Conservation (phyloP, 2,329 filamentous ascomycete species). For the Pseudopithomyces maydicus region DNA sequence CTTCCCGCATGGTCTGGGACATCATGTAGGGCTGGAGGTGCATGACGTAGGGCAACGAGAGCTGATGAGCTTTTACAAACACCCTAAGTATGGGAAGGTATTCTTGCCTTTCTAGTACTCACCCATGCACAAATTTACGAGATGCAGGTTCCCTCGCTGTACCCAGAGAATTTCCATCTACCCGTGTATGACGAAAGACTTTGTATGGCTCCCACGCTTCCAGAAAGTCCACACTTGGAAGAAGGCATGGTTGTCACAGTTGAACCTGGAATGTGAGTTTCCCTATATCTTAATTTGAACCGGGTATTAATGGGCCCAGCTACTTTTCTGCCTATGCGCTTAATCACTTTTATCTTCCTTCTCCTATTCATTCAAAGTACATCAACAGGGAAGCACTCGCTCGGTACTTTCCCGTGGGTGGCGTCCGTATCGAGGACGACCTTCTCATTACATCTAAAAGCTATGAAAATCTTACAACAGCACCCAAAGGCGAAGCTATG, state of each 20-base stretch:
- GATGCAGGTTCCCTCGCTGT: conserved; percentile 34
- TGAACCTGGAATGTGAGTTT: conserved; percentile 56
- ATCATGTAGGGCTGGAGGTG: conserved; percentile 91
- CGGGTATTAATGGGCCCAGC: conserved; percentile 52
- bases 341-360: conserved; percentile 71
- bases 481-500: conserved; percentile 70
- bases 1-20: conserved; percentile 88
- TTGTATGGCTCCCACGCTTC: conserved; percentile 39
- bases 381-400: conserved; percentile 76
- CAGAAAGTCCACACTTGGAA: conserved; percentile 47
- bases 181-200: conserved; percentile 36
- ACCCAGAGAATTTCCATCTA: conserved; percentile 37
- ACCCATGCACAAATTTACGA: conserved; percentile 12
- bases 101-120: background rate
- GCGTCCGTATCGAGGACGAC: conserved; percentile 75
- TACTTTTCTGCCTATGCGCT: conserved; percentile 95
- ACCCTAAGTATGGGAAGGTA: conserved; percentile 31
- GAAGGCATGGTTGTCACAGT: conserved; percentile 63
- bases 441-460: conserved; percentile 72
- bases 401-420: conserved; percentile 81
- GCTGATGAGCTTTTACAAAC: conserved; percentile 37
- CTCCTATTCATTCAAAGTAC: conserved; percentile 73
- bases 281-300: background rate
- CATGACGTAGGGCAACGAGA: conserved; percentile 65
- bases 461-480: conserved; percentile 74